Conservation (phyloP, 2,329 filamentous ascomycete genomes). For the Colletotrichum truncatum region DNA sequence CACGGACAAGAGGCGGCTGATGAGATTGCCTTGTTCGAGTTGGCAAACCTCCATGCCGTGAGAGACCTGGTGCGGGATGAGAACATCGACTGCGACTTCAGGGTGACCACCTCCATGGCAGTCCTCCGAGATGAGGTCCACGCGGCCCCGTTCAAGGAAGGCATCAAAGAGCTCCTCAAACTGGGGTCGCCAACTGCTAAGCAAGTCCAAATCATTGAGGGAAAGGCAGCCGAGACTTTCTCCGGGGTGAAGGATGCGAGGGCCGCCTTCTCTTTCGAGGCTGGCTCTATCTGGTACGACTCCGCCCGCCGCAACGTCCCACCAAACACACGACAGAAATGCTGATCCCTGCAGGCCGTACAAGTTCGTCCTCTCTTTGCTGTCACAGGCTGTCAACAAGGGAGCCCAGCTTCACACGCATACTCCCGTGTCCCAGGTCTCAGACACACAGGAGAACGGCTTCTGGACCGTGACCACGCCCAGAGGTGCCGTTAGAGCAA, state of each 20-base stretch:
- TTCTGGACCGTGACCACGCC: constrained; percentile 49
- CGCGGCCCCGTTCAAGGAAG: constrained; percentile 34
- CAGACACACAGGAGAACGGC: constrained; percentile 25
- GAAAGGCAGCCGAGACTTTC: constrained; percentile 39
- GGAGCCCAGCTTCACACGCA: constrained; percentile 28
- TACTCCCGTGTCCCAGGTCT: constrained; percentile 32
- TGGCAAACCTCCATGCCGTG: constrained; percentile 27
- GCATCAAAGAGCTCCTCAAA: constrained; percentile 10
- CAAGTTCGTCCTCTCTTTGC: constrained; percentile 62
- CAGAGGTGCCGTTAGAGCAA: constrained; percentile 62
- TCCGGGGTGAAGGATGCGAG: constrained; percentile 47
- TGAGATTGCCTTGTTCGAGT: constrained; percentile 35
- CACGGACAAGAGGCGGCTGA: constrained; percentile 34
- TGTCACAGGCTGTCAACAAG: constrained; percentile 52
- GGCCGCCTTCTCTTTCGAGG: constrained; percentile 40
- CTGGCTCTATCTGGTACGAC: constrained; percentile 49
- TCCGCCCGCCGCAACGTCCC: not conserved
- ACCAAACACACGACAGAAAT: not conserved
- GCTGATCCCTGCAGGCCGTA: constrained; percentile 49
- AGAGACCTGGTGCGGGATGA: constrained; percentile 17
- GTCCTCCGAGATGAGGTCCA: constrained; percentile 6
- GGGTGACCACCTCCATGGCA: constrained; percentile 17
- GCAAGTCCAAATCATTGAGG: constrained; percentile 20
- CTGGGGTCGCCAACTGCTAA: constrained; percentile 15
- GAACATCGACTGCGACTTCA: constrained; percentile 28